These are phyloP conservation scores for Nigrospora oryzae DNA, from an alignment of 2,329 filamentous ascomycete genomes.

Conservation along the genomic window DNA sequence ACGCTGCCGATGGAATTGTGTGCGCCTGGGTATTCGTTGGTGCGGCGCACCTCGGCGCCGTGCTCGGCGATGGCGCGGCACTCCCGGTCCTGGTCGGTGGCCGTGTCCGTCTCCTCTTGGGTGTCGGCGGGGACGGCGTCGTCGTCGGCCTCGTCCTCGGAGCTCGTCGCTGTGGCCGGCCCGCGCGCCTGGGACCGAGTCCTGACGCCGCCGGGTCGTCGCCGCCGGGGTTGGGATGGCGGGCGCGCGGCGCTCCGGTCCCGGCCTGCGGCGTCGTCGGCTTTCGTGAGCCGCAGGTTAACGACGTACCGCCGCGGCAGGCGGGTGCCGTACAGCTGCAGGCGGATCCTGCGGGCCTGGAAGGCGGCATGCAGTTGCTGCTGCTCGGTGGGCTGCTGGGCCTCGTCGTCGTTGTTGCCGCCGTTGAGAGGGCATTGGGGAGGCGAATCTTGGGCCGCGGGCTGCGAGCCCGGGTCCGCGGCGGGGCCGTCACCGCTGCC, in stretches of 20 bases:
- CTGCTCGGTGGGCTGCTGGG: constrained; percentile 24
- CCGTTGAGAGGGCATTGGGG: constrained; percentile 3
- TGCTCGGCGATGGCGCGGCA: constrained; percentile 31
- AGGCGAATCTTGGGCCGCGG: constrained; percentile 18
- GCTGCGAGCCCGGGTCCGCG: constrained; percentile 25
- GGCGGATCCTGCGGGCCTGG: constrained; percentile 43
- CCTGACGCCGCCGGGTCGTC: constrained; percentile 10
- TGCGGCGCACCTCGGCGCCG: constrained; percentile 44
- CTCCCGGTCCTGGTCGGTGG: constrained; percentile 25
- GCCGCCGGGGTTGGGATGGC: constrained; percentile 14
- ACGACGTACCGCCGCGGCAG: constrained; percentile 46
- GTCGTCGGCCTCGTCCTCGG: constrained; percentile 5
- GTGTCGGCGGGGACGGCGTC: constrained; percentile 11
- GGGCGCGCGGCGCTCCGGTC: constrained; percentile 13
- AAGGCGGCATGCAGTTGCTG: constrained; percentile 44
- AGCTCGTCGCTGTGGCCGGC: constrained; percentile 10
- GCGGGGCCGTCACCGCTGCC: constrained; percentile 20
- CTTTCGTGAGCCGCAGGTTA: constrained; percentile 39
- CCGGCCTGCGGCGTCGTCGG: constrained; percentile 27
- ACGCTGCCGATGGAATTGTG: constrained; percentile 58
- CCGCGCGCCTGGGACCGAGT: constrained; percentile 13
- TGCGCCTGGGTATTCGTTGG: constrained; percentile 60
- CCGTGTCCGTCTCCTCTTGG: constrained; percentile 6
- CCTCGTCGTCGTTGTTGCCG: background rate
- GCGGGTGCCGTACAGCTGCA: constrained; percentile 44